Evolutionary conservation across 345 rosid species (phyloP), one percentile per base, ranked within the genome.

Genomic region (Moringa oleifera): DNA sequence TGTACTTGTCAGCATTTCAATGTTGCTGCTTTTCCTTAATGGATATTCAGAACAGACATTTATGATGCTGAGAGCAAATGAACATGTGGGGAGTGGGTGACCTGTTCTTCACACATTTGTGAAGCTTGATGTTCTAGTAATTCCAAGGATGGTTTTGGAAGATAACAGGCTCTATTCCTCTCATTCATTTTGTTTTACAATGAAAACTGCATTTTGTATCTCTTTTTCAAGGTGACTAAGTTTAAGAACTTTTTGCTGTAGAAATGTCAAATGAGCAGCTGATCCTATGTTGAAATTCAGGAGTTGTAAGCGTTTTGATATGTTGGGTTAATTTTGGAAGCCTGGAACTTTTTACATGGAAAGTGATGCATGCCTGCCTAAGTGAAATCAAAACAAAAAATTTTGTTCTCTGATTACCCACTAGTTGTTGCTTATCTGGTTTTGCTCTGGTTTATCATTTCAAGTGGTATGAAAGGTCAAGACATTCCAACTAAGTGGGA

Each of bases 31-130:
- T 64, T 71, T 77, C 82, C 84, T 71, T 77, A 19, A 80, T 63
- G 17, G 20, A 49, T 68, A 19, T 73, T 55, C 71, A 82, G 86
- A 21, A 20, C 86, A 3, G 81, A 82, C 58, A 21, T 82, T 0
- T 82, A 82, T 46, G 86, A 82, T 10, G 31, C 36, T 0, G 86
- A 82, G 72, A 79, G 86, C 86, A 79, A 79, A 79, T 82, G 73
- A 79, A 15, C 1, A 17, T 7, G 70, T 54, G 25, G 28, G 33
- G 22, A 23, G 18, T 18, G 61, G 60, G 53, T 16, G 59, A 46
- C 46, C 62, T 41, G 61, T 60, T 25, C 31, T 19, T 49, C 56
- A 16, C 47, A 37, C 51, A 4, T 33, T 25, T 25, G 11, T 56
- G 61, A 28, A 20, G 62, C 57, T 45, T 22, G 59, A 22, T 51